Evolutionary conservation across 257 asterid genomes (phyloP).

Genomic region (Scutellaria baicalensis): DNA sequence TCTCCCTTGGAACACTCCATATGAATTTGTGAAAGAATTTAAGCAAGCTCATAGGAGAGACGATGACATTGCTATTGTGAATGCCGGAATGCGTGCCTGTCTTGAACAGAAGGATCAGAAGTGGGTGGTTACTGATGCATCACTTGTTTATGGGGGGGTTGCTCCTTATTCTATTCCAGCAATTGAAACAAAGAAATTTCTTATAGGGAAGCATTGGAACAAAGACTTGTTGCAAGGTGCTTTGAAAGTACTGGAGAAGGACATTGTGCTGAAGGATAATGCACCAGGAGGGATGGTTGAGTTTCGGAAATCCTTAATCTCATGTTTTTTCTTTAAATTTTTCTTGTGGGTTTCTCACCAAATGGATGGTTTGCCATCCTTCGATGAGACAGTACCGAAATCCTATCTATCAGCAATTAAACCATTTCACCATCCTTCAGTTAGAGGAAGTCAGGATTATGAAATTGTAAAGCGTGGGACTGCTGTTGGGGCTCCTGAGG

Average conservation of each 20-base stretch:
- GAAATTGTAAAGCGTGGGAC: slow-evolving; percentile 68
- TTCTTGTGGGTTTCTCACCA: slow-evolving; percentile 85
- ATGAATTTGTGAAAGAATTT: slow-evolving; percentile 80
- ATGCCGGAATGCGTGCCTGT: slow-evolving; percentile 82
- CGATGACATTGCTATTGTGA: slow-evolving; percentile 94
- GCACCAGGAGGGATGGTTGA: slow-evolving; percentile 99
- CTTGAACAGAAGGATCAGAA: slow-evolving; percentile 50
- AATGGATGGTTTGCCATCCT: slow-evolving; percentile 51
- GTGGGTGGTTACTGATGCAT: slow-evolving; percentile 77
- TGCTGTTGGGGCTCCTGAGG: slow-evolving; percentile 87
- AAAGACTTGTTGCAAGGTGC: slow-evolving; percentile 56
- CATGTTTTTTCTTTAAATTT: slow-evolving; percentile 88
- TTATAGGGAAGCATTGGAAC: slow-evolving; percentile 73
- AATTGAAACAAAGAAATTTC: slow-evolving; percentile 41
- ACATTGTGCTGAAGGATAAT: slow-evolving; percentile 67
- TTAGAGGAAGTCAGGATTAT: slow-evolving; percentile 60
- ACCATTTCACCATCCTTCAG: slow-evolving; percentile 54
- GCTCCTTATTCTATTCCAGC: slow-evolving; percentile 75
- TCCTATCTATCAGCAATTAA: slow-evolving; percentile 76
- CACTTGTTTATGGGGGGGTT: slow-evolving; percentile 85
- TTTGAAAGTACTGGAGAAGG: slow-evolving; percentile 55
- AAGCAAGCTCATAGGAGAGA: slow-evolving; percentile 96
- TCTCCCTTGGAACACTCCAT: slow-evolving; percentile 71
- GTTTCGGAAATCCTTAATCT: slow-evolving; percentile 70
- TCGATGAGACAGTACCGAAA: slow-evolving; percentile 42